Base-by-base conservation (phyloP, 2,329 filamentous ascomycete species). In the Setomelanomma holmii region DNA sequence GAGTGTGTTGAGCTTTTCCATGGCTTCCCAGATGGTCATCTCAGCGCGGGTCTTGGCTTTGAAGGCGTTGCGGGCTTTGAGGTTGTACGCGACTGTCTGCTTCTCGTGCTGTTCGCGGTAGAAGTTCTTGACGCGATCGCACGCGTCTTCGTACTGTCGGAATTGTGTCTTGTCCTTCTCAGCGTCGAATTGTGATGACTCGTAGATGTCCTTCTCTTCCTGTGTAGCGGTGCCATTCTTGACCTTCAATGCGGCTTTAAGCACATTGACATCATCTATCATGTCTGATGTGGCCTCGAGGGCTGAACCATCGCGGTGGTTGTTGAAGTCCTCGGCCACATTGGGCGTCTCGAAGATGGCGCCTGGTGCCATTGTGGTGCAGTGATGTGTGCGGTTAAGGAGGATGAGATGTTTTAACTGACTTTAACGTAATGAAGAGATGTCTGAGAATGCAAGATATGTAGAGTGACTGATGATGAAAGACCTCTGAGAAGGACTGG, bases 21-120 rank as follows among this genome's bases (percentile, higher is more conserved):
- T 95, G 17, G 92, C 92, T 74, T 96, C 82, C 92, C 91, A 96
- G 73, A 96, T 83, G 56, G 87, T 89, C 89, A 96, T 91, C 74
- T 89, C 83, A 14, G 88, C 86, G 47, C 89, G 85, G 1, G 84
- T 84, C 55, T 86, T 84, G 59, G 81, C 82, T 74, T 86, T 79
- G 78, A 91, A 90, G 48, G 83, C 79, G 63, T 89, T 86, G 49
- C 92, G 89, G 12, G 89, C 90, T 58, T 87, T 86, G 38, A 96
- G 82, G 80, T 96, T 96, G 83, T 93, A 96, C 8, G 89, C 86
- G 0, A 91, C 86, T 41, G 89, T 92, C 75, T 92, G 89, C 79
- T 86, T 86, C 69, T 80, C 80, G 75, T 87, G 84, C 61, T 87
- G 84, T 67, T 86, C 90, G 53, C 80, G 82, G 83, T 96, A 96